A percentile compares a stretch with the other conserved stretches of the same genome.
phyloP scores from a whole-genome alignment of 495 filamentous ascomycete species.

The Tuber magnatum region DNA sequence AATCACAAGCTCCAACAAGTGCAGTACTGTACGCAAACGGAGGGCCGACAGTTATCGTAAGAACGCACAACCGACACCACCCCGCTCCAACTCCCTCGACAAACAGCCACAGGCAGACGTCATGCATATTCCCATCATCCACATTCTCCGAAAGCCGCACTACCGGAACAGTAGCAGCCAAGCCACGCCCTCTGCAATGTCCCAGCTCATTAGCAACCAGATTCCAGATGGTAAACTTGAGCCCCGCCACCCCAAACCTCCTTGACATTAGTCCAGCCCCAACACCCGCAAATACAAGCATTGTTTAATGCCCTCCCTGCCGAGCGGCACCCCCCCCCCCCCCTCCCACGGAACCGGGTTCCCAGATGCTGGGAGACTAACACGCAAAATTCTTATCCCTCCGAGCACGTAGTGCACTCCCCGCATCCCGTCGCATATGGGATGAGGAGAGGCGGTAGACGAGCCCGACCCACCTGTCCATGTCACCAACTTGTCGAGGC shows the following conservation, averaged over 20 bases:
- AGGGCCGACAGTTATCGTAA: slow-evolving; percentile 50
- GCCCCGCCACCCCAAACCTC: slow-evolving; percentile 70
- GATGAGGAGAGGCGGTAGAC: too few relatives aligned
- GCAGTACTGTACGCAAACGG: too few relatives aligned
- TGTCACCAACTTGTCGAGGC: too few relatives aligned
- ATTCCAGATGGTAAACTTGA: slow-evolving; percentile 67
- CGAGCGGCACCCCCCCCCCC: too few relatives aligned
- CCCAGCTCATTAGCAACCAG: slow-evolving; percentile 70
- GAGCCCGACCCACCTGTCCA: too few relatives aligned
- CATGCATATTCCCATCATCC: slow-evolving; percentile 69
- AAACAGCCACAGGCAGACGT: slow-evolving; percentile 76
- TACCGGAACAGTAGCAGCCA: background rate
- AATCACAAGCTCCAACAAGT: too few relatives aligned
- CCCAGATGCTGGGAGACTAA: too few relatives aligned
- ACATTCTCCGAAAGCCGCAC: slow-evolving; percentile 43
- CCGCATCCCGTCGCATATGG: too few relatives aligned
- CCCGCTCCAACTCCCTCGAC: slow-evolving; percentile 61
- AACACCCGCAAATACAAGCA: slow-evolving; percentile 53
- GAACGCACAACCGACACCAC: slow-evolving; percentile 66
- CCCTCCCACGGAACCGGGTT: too few relatives aligned
- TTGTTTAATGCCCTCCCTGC: too few relatives aligned
- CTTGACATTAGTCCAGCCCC: slow-evolving; percentile 56
- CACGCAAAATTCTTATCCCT: too few relatives aligned
- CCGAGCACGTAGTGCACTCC: too few relatives aligned
- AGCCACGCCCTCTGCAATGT: slow-evolving; percentile 32